These are phyloP conservation scores for Diaporthe caulivora DNA, from an alignment of 2,329 filamentous ascomycete species.

Conservation along the genomic window DNA sequence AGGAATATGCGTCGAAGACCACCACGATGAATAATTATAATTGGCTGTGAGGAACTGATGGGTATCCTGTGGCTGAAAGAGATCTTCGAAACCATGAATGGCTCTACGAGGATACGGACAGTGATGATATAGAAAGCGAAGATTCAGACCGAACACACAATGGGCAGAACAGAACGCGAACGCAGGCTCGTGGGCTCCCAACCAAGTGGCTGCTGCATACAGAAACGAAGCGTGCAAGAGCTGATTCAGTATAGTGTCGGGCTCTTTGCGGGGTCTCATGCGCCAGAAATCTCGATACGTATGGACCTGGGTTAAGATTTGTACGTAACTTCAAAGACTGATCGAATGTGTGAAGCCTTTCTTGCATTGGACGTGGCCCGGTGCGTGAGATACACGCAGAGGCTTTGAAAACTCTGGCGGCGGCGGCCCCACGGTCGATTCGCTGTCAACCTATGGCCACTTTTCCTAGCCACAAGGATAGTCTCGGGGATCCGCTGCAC, in stretches of 20 bases:
- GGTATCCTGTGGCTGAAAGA: neutral
- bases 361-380: neutral
- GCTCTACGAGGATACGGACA: neutral
- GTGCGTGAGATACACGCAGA: neutral
- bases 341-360: neutral
- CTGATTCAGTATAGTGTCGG: neutral
- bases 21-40: neutral
- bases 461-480: slow-evolving; percentile 22
- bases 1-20: neutral
- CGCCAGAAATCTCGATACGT: neutral
- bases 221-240: neutral
- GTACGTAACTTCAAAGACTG: neutral
- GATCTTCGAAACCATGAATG: neutral
- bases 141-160: slow-evolving; percentile 16
- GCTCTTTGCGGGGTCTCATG: neutral
- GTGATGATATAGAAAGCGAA: neutral
- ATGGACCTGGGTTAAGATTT: neutral
- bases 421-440: slow-evolving; percentile 21
- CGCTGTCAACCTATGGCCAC: slow-evolving; percentile 24
- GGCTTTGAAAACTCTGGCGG: slow-evolving; percentile 25
- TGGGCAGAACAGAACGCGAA: slow-evolving; percentile 1
- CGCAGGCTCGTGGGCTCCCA: neutral
- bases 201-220: neutral
- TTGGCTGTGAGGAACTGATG: neutral
- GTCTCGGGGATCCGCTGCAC: slow-evolving; percentile 27